These are phyloP conservation scores for Hordeum marinum DNA, from an alignment of 176 grass and related monocot species.

Conservation along the genomic window DNA sequence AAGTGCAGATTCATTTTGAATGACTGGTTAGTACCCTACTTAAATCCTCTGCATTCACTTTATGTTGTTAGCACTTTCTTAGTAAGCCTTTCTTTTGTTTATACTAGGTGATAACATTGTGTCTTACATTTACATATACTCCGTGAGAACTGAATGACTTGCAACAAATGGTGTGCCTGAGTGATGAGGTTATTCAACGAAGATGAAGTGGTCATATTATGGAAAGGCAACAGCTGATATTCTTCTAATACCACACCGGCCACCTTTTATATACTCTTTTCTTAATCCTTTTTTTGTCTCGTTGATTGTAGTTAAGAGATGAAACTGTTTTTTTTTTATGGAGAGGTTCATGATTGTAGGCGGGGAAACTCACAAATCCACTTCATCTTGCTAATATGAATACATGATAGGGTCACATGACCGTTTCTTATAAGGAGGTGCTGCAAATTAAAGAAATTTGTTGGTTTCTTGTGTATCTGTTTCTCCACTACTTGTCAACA, in stretches of 20 bases:
- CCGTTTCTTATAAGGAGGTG: too few species aligned
- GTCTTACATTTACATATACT: neutral
- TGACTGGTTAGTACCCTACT: conserved; percentile 22
- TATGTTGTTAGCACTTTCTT: conserved; percentile 1
- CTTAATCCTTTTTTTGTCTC: neutral
- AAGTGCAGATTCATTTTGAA: conserved; percentile 54
- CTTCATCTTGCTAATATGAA: too few species aligned
- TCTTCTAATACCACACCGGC: neutral
- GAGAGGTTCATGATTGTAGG: neutral
- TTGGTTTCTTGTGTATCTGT: too few species aligned
- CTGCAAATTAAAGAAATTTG: too few species aligned
- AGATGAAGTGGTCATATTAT: conserved; percentile 5
- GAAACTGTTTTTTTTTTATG: neutral
- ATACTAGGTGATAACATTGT: conserved; percentile 21
- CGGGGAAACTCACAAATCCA: too few species aligned
- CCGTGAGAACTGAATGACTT: neutral
- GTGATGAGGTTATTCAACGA: neutral
- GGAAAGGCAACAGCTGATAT: neutral
- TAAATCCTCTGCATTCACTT: neutral
- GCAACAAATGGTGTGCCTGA: neutral
- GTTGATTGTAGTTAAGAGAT: neutral
- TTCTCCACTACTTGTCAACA: too few species aligned
- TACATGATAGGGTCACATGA: too few species aligned
- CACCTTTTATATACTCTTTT: neutral
- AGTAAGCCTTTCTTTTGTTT: neutral